These are phyloP conservation scores for Trematosphaeria pertusa DNA, from an alignment of 2,329 filamentous ascomycete genomes.

Conservation along the genomic window DNA sequence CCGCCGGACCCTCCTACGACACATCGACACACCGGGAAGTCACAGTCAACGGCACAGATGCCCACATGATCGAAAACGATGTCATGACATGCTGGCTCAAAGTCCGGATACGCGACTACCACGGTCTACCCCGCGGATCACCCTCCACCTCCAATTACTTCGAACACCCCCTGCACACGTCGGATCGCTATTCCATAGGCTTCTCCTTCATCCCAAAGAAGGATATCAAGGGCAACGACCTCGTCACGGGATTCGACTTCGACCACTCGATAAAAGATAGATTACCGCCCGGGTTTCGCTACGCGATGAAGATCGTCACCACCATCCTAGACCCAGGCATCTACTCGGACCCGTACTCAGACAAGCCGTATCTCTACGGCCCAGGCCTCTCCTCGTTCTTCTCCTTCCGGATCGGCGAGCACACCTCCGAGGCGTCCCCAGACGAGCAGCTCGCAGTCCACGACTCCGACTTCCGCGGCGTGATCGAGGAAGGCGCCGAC, in stretches of 20 bases:
- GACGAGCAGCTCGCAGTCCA: constrained; percentile 33
- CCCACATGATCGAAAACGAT: constrained; percentile 35
- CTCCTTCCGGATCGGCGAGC: constrained; percentile 40
- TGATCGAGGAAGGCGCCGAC: constrained; percentile 51
- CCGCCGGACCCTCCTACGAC: constrained; percentile 44
- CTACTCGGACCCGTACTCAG: constrained; percentile 45
- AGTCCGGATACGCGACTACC: constrained; percentile 46
- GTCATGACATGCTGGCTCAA: constrained; percentile 40
- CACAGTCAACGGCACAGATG: constrained; percentile 37
- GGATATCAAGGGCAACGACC: constrained; percentile 36
- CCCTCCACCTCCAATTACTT: constrained; percentile 42
- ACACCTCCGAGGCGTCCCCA: constrained; percentile 16
- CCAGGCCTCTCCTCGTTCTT: constrained; percentile 46
- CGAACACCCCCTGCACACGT: constrained; percentile 36
- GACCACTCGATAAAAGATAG: constrained; percentile 45
- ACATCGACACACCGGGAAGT: constrained; percentile 38
- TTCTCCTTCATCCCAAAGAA: constrained; percentile 47
- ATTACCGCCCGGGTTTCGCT: constrained; percentile 45
- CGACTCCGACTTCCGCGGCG: constrained; percentile 29
- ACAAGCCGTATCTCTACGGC: constrained; percentile 47
- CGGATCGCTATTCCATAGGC: constrained; percentile 45
- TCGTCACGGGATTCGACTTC: constrained; percentile 48
- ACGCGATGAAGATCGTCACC: constrained; percentile 47
- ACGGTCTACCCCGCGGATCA: constrained; percentile 40
- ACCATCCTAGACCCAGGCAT: constrained; percentile 45